Conservation (phyloP, 2,329 filamentous ascomycete species). For the Tolypocladium inflatum region DNA sequence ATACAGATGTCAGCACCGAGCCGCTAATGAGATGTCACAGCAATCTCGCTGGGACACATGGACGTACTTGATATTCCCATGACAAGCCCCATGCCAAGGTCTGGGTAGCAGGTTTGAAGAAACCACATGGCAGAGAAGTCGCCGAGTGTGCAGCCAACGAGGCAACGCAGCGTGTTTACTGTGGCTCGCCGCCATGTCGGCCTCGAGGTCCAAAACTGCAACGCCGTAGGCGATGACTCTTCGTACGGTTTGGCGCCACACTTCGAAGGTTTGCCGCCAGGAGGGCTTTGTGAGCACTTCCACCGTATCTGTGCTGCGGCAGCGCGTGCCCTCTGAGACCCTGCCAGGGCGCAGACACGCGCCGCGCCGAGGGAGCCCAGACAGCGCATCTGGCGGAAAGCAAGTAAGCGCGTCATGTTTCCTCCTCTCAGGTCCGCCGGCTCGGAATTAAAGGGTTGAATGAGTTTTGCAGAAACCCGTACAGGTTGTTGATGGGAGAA, state of each 20-base stretch:
- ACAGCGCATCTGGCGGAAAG: background rate
- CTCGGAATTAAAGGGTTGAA: no score
- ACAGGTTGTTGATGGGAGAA: background rate
- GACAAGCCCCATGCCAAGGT: slow-evolving; percentile 34
- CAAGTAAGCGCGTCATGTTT: background rate
- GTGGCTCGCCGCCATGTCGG: slow-evolving; percentile 37
- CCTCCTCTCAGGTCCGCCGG: no score
- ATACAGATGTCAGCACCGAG: background rate
- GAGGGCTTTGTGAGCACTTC: background rate
- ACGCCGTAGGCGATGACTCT: background rate
- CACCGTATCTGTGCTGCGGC: background rate
- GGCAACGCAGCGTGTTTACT: slow-evolving; percentile 45
- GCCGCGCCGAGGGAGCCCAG: background rate
- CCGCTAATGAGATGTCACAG: background rate
- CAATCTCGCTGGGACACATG: background rate
- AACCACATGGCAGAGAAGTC: slow-evolving; percentile 48
- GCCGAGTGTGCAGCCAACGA: slow-evolving; percentile 44
- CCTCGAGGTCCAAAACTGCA: slow-evolving; percentile 21
- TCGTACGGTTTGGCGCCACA: background rate
- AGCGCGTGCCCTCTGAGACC: background rate
- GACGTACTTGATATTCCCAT: slow-evolving; percentile 43
- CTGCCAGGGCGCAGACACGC: background rate
- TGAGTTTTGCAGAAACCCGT: background rate
- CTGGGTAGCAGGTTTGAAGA: slow-evolving; percentile 37
- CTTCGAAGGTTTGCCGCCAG: background rate